Conservation (phyloP, 192 early-diverging fungal genomes). For the Umbelopsis sp. region DNA sequence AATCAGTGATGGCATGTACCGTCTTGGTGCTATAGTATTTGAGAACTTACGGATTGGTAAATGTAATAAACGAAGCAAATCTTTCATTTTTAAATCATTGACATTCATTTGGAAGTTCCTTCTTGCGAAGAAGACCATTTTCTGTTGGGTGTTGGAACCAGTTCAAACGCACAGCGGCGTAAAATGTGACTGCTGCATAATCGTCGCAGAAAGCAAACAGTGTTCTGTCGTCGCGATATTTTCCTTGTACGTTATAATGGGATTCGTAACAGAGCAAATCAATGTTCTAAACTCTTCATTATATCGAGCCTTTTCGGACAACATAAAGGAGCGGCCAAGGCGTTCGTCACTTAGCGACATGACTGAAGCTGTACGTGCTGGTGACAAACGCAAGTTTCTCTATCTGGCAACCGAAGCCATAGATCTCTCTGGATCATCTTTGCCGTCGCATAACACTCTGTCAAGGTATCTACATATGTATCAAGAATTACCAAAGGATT, state of each 20-base stretch:
- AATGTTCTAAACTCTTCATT: background rate
- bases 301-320: conserved; percentile 1
- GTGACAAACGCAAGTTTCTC: conserved; percentile 1
- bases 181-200: background rate
- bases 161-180: no score
- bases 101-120: no score
- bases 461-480: background rate
- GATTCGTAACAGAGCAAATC: conserved; percentile 4
- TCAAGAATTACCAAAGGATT: background rate
- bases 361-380: background rate
- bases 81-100: no score
- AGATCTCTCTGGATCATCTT: background rate
- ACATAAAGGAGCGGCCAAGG: conserved; percentile 1
- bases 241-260: background rate
- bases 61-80: no score
- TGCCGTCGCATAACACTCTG: background rate
- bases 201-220: background rate
- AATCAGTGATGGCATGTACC: no score
- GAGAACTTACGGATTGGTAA: no score
- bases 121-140: no score
- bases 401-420: background rate
- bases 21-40: no score
- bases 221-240: background rate
- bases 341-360: conserved; percentile 6
- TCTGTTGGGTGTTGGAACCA: no score